Base-by-base conservation (phyloP, 495 filamentous ascomycete species). In the Mytilinidion resinicola region DNA sequence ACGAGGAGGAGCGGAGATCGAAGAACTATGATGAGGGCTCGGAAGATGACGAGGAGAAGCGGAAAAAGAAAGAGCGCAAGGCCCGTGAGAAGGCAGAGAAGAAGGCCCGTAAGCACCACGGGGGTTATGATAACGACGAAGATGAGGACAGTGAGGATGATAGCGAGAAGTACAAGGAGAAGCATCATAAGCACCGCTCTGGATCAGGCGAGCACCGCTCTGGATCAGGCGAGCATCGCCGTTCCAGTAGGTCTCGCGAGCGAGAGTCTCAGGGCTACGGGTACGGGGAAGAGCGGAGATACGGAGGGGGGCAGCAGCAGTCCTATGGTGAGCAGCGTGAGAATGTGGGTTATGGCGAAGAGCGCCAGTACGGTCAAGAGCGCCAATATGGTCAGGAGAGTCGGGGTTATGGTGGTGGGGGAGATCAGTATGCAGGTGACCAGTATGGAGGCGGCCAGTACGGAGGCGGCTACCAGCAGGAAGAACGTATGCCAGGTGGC, bases 1-100 rank as follows among this genome's bases (percentile, higher is more conserved):
- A 70, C 44, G 63, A 70, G 35, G 64, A 60, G 43, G 63, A 70
- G 60, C 53, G 55, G 4, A 55, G 58, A 9, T 11, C 8, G 15
- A 49, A n/a, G 4, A 25, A 49, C 46, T 9, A 25, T 17, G 17
- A 33, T 7, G 46, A 49, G 21, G 46, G 33, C 20, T 49, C 46
- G 7, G 42, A 46, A 14, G 42, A 46, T 25, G 46, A 49, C 2
- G 46, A 49, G 46, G 46, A 49, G 21, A 49, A 49, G 46, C 46
- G 46, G 12, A 19, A 6, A 9, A 49, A 49, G 46, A 49, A 49
- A 7, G 46, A 49, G 46, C 46, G 46, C 46, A 49, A 49, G 46
- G 46, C 19, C 9, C 46, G 46, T 25, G 46, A 49, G 14, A 49
- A 49, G 17, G 46, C 21, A 33, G 46, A 49, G 46, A 20, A 30